phyloP scores from a whole-genome alignment of 2,329 filamentous ascomycete species.

The Xylaria sp. region DNA sequence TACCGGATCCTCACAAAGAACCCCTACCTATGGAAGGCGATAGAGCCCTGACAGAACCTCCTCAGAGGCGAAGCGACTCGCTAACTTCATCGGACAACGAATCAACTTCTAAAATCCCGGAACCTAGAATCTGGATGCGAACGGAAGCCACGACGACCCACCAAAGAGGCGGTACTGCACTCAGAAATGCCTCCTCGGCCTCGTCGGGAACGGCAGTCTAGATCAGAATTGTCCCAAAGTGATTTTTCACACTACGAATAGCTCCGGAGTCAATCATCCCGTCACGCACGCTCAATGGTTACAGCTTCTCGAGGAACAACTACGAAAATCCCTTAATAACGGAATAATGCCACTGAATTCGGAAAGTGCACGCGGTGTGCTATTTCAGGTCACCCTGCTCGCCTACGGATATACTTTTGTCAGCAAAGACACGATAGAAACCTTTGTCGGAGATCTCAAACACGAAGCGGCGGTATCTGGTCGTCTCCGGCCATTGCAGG shows the following conservation, averaged over 20 bases:
- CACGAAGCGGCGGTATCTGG: conserved; percentile 52
- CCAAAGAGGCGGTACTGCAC: conserved; percentile 22
- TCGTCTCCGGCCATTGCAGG: conserved; percentile 50
- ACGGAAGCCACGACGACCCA: conserved; percentile 1
- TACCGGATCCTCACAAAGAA: too few species aligned
- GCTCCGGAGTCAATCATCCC: too few species aligned
- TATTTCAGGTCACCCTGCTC: conserved; percentile 56
- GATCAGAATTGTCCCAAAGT: conserved; percentile 15
- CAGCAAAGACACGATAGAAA: conserved; percentile 54
- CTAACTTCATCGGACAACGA: conserved; percentile 29
- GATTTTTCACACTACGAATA: conserved; percentile 8
- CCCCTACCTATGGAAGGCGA: too few species aligned
- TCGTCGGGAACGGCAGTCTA: conserved; percentile 3
- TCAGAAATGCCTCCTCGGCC: conserved; percentile 19
- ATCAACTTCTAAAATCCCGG: conserved; percentile 25
- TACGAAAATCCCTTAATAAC: conserved; percentile 46
- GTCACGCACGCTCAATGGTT: conserved; percentile 41
- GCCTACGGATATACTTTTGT: conserved; percentile 56
- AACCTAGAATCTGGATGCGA: conserved; percentile 26
- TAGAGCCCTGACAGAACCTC: neutral
- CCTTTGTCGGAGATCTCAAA: conserved; percentile 50
- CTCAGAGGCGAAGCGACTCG: neutral
- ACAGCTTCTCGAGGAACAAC: conserved; percentile 47
- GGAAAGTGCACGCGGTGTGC: conserved; percentile 50
- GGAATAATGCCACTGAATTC: conserved; percentile 46